Percentiles rank a stretch among this genome's conserved stretches.
Evolutionary conservation across 257 asterid genomes (phyloP).

Genomic region (Lavandula angustifolia): DNA sequence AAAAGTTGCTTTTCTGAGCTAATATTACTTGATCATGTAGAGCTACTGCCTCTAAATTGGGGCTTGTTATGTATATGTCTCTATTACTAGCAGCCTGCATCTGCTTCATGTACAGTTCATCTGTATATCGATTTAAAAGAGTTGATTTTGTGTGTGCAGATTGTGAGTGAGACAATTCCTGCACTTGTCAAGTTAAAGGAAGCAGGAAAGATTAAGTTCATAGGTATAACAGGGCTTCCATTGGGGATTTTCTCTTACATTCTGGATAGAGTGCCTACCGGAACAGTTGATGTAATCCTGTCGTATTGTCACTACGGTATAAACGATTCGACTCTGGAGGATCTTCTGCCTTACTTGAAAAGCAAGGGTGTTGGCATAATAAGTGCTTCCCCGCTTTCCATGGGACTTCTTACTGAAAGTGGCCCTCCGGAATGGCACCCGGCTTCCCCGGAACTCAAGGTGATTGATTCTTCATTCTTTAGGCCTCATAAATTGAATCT

Average conservation of each 20-base stretch:
- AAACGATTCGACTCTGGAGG: slow-evolving; percentile 75
- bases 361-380: slow-evolving; percentile 92
- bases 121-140: slow-evolving; percentile 5
- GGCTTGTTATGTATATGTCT: slow-evolving; percentile 5
- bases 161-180: slow-evolving; percentile 92
- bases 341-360: slow-evolving; percentile 82
- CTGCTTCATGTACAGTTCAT: neutral
- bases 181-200: slow-evolving; percentile 78
- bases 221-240: slow-evolving; percentile 96
- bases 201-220: slow-evolving; percentile 80
- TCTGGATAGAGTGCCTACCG: slow-evolving; percentile 78
- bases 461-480: slow-evolving; percentile 33
- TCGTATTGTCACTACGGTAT: slow-evolving; percentile 93
- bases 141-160: slow-evolving; percentile 50
- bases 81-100: neutral
- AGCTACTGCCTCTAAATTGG: neutral
- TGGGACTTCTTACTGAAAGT: slow-evolving; percentile 94
- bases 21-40: neutral
- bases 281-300: slow-evolving; percentile 78
- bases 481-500: neutral
- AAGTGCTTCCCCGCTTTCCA: slow-evolving; percentile 91
- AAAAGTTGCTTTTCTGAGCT: neutral
- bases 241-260: slow-evolving; percentile 72
- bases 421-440: slow-evolving; percentile 99
- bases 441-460: slow-evolving; percentile 89